Evolutionary conservation across 257 asterid species (phyloP), one percentile per base, ranked within the genome.

Genomic region (Apocynum venetum): DNA sequence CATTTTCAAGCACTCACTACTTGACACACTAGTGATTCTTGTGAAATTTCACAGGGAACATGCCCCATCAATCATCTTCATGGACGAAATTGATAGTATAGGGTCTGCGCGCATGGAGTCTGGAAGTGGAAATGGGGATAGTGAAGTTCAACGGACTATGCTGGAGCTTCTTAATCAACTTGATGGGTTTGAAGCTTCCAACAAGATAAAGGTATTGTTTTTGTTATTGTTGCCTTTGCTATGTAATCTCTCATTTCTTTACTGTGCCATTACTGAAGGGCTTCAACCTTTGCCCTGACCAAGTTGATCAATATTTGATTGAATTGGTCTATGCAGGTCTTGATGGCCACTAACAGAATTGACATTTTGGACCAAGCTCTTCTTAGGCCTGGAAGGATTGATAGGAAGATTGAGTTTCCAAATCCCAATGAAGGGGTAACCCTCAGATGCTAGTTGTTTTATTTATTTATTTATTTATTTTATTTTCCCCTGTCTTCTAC

Each of bases 161-260:
- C 79, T 92, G 79, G 98, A 94, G 86, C 97, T 94, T 84, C 93
- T 94, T 74, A 94, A 94, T 83, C 98, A 94, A 77, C 96, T 94
- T 57, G 98, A 94, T 84, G 98, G 98, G 43, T 94, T 94, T 84
- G 98, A 94, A 84, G 97, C 97, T 59, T 94, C 98, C 60, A 94
- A 94, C 77, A 94, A 92, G 88, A 94, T 92, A 25, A 94, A 94
- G 74, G 98, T 89, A 73, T 51, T 47, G 57, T 4, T 46, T 12
- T 44, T 82, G 13, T 31, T 74, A 41, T 72, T 44, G 31, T 73
- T 82, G 49, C 41, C 36, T 68, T 75, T 61, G 44, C 35, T 74
- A 35, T 64, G 20, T 40, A 13, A n/a, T 36, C 40, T 65, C 43
- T 3, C 68, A 14, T n/a, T 20, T 44, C 51, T 25, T 72, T 6